Evolutionary conservation across 2,329 filamentous ascomycete species (phyloP).

Genomic region (Hypoxylon sp.): DNA sequence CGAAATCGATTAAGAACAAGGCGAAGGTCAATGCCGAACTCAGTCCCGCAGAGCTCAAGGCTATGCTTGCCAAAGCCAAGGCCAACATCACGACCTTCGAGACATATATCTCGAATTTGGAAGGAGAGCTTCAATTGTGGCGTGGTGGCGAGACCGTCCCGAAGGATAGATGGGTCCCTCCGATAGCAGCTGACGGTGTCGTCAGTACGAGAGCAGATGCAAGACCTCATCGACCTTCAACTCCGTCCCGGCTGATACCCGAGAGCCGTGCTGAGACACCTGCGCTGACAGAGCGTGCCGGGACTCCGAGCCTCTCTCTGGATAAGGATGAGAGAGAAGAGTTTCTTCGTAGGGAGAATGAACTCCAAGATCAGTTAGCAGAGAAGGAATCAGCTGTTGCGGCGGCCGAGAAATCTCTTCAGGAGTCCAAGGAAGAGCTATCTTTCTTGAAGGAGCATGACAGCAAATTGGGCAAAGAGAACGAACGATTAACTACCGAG

Average conservation of each 20-base stretch:
- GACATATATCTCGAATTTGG: conserved; percentile 83
- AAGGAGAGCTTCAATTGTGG: conserved; percentile 89
- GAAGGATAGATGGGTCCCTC: conserved; percentile 86
- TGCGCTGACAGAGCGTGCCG: conserved; percentile 80
- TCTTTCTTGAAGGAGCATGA: conserved; percentile 87
- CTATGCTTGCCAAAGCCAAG: conserved; percentile 91
- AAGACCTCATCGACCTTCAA: conserved; percentile 65
- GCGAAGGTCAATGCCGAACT: conserved; percentile 99
- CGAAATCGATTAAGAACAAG: conserved; percentile 99
- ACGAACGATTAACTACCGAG: conserved; percentile 86
- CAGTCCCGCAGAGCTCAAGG: conserved; percentile 94
- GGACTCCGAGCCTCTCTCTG: conserved; percentile 86
- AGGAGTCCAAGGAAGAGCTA: conserved; percentile 88
- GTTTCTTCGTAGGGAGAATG: conserved; percentile 93
- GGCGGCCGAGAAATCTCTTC: conserved; percentile 82
- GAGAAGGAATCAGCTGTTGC: conserved; percentile 90
- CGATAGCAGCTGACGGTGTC: conserved; percentile 69
- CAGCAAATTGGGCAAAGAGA: conserved; percentile 85
- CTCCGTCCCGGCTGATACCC: conserved; percentile 63
- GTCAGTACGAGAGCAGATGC: conserved; percentile 59
- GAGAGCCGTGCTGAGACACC: conserved; percentile 75
- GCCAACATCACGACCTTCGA: conserved; percentile 90
- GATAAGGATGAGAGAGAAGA: conserved; percentile 98
- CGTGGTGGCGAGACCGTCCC: conserved; percentile 89
- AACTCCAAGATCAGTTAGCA: conserved; percentile 94